phyloP scores from a whole-genome alignment of 2,329 filamentous ascomycete species.

The Plectosphaerella sp. region DNA sequence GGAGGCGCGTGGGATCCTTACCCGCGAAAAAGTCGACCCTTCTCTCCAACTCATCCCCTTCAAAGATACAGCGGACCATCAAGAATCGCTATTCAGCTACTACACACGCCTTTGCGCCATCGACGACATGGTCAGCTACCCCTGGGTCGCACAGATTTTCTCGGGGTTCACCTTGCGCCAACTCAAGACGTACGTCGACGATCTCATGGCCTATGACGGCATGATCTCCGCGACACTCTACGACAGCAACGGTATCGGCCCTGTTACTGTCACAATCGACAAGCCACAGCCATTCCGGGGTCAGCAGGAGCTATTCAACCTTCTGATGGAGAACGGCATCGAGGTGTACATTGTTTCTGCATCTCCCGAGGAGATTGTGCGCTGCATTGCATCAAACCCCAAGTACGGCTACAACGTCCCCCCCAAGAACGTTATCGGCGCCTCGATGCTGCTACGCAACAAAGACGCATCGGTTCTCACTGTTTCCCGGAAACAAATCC shows the following conservation, averaged over 20 bases:
- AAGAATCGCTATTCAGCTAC: constrained; percentile 39
- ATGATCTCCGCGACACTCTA: constrained; percentile 30
- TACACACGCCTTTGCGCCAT: constrained; percentile 37
- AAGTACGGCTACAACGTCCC: constrained; percentile 40
- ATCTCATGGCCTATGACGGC: constrained; percentile 37
- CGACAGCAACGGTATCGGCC: constrained; percentile 22
- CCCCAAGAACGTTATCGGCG: constrained; percentile 37
- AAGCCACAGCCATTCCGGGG: constrained; percentile 32
- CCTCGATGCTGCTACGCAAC: constrained; percentile 30
- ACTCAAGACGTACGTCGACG: constrained; percentile 40
- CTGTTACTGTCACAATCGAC: constrained; percentile 22
- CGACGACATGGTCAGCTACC: constrained; percentile 36
- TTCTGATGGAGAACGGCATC: constrained; percentile 36
- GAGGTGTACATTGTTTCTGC: constrained; percentile 36
- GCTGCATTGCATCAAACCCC: constrained; percentile 38
- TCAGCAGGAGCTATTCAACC: constrained; percentile 38
- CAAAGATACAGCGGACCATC: constrained; percentile 29
- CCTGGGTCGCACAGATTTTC: constrained; percentile 36
- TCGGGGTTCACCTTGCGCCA: constrained; percentile 36
- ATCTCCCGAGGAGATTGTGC: constrained; percentile 37
- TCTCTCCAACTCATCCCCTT: constrained; percentile 34
- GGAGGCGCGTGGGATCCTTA: constrained; percentile 33
- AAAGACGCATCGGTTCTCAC: constrained; percentile 14
- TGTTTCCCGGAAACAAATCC: constrained; percentile 33
- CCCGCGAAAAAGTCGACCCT: constrained; percentile 33